Base-by-base conservation (phyloP, 1,284 basidiomycete genomes). In the Cystobasidium slooffiae region DNA sequence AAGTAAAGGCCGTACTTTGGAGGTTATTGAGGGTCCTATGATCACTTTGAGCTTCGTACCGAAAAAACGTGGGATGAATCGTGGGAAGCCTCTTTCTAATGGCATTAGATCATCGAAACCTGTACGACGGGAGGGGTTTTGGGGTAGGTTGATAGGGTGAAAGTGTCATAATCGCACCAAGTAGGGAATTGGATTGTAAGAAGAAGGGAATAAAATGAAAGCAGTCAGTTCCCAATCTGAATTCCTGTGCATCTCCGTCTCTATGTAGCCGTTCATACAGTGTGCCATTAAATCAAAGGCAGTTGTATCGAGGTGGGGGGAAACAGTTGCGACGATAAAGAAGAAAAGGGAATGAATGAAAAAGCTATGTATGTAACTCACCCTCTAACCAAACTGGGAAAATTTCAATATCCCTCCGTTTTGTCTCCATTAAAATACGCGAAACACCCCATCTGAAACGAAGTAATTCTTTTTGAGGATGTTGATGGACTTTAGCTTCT, bases 371-470 rank as follows among this genome's bases (percentile, higher is more conserved):
- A 31, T 31, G 31, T 31, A 31, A 39, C 67, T 37, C 41, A 64
- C 43, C 51, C 53, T 58, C 39, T 3, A 46, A 41, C 69, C 46
- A 62, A n/a, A 61, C 46, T 24, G 51, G 62, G 0, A 46, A 37
- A 49, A 69, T 59, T 16, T 46, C 63, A 6, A 52, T 49, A 64
- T 47, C 47, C 18, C 22, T 51, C 24, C 56, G 14, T 39, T 85
- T 82, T 0, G 89, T 85, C 79, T 94, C 92, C 88, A 94, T 92
- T 59, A 96, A 81, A 61, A 96, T 91, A 16, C 92, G 87, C 46
- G 91, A 91, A 89, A 97, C 86, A 73, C 96, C 97, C 97, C 96
- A 99, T 85, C 97, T 97, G 84, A 99, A 98, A 58, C 92, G 85
- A 6, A 90, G 85, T 75, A 98, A 82, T 53, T 85, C 83, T 9